A percentile compares a stretch with the other conserved stretches of the same genome.
Conservation (phyloP, 2,329 filamentous ascomycete genomes). For the Apiospora sp. region DNA sequence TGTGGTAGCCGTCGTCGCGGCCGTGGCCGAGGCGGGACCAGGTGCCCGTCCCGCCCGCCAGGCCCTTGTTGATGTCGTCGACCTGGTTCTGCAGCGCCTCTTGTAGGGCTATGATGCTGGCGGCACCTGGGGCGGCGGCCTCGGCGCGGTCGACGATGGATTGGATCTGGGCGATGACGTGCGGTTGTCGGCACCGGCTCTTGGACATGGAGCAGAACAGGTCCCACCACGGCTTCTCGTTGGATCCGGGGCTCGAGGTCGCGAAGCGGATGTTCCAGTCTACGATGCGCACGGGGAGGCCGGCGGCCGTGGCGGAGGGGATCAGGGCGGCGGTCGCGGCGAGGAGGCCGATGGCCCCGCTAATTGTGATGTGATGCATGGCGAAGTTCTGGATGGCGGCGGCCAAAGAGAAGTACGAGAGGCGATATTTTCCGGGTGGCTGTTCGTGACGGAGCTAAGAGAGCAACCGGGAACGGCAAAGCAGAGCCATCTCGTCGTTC, state of each 20-base stretch:
- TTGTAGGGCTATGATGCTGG: conserved; percentile 70
- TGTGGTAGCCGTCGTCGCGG: conserved; percentile 67
- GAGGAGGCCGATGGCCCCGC: neutral
- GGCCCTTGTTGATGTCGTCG: conserved; percentile 60
- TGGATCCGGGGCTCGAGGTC: conserved; percentile 55
- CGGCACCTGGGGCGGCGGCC: conserved; percentile 48
- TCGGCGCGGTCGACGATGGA: conserved; percentile 65
- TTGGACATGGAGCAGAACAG: neutral
- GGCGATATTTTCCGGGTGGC: neutral
- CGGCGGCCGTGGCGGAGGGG: conserved; percentile 2
- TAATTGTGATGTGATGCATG: neutral
- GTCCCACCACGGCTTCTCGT: conserved; percentile 65
- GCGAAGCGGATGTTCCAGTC: conserved; percentile 76
- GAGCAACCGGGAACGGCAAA: neutral
- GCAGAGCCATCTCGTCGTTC: neutral
- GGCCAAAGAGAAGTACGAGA: neutral
- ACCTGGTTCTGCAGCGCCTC: conserved; percentile 72
- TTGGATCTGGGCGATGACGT: conserved; percentile 52
- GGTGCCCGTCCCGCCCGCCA: conserved; percentile 50
- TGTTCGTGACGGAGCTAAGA: neutral
- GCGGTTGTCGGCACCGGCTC: conserved; percentile 54
- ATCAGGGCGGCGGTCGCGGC: neutral
- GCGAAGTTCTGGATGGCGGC: neutral
- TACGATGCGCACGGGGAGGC: conserved; percentile 62
- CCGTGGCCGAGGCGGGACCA: conserved; percentile 73